Base-by-base conservation (phyloP, 2,329 filamentous ascomycete genomes). In the Ascochyta rabiei region DNA sequence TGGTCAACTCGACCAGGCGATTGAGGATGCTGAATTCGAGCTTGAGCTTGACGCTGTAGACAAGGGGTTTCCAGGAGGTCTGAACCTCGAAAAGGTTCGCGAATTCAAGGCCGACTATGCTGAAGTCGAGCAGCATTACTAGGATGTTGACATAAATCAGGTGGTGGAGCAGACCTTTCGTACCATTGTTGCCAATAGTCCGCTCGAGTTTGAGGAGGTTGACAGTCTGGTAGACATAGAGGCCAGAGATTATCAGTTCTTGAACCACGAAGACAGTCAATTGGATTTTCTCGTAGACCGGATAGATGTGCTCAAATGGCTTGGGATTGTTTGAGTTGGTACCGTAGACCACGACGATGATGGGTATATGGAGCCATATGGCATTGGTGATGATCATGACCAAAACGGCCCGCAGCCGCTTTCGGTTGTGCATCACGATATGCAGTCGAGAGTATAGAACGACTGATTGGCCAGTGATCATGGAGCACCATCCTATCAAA, bases 401-500 rank as follows among this genome's bases (percentile, higher is more conserved):
- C 2, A 86, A 72, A 2, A 85, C 79, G 3, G 76, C 70, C 5
- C 75, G 77, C 1, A 86, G 72, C 19, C 47, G 44, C 4, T 79
- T 70, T 10, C 76, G 71, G 42, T 84, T 80, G 12, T 78, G 77
- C 23, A 85, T 70, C 8, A 88, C 78, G 1, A 88, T 75, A 61
- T 87, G 84, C 1, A 87, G 75, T 9, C 85, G 78, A 2, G 84
- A 86, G 71, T 84, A 87, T 0, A 87, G 74, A 2, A 87, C 85
- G 13, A 86, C 61, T 0, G 81, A 80, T 65, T 86, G 83, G 0
- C 84, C 85, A 0, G 84, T 85, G 0, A 87, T 82, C 82, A 86
- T 86, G 2, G 72, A 63, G 64, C 81, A 81, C 81, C 84, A 82
- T n/a, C 82, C 84, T 56, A 86, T 59, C n/a, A 76, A 77, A 21